Conservation (phyloP, 768 basidiomycete genomes). For the Cystobasidium tubakii region DNA sequence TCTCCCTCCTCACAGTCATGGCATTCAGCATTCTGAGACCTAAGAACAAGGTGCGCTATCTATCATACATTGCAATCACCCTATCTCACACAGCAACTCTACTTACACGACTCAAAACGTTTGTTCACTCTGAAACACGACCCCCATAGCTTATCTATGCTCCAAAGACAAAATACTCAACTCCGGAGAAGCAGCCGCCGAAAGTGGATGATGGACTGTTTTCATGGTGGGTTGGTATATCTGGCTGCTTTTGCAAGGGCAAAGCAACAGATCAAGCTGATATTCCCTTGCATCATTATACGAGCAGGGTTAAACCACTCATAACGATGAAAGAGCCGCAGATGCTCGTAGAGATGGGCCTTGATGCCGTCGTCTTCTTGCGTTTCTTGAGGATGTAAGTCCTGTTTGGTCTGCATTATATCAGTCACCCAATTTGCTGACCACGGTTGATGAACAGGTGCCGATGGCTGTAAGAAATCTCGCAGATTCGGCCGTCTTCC, state of each 20-base stretch:
- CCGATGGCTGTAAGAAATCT: conserved; percentile 37
- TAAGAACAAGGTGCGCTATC: conserved; percentile 6
- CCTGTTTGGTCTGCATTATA: neutral
- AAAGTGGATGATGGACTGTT: conserved; percentile 31
- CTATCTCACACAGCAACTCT: neutral
- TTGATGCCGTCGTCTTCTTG: conserved; percentile 87
- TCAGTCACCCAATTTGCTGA: too few species aligned
- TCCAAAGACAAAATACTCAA: conserved; percentile 31
- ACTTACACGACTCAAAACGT: neutral
- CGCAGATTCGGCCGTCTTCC: neutral
- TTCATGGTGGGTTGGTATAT: conserved; percentile 1
- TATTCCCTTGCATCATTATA: too few species aligned
- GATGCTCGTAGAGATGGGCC: conserved; percentile 65
- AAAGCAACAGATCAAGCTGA: too few species aligned
- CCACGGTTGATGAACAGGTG: neutral
- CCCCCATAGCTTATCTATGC: conserved; percentile 13
- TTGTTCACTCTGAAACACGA: neutral
- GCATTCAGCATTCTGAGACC: conserved; percentile 29
- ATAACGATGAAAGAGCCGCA: conserved; percentile 39
- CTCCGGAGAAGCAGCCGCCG: conserved; percentile 27
- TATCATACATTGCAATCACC: neutral
- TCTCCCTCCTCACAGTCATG: conserved; percentile 19
- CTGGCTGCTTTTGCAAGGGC: neutral
- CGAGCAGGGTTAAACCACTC: conserved; percentile 40
- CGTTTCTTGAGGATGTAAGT: conserved; percentile 71